Evolutionary conservation across 805 yeast species (phyloP).

Genomic region (Candida quercuum): DNA sequence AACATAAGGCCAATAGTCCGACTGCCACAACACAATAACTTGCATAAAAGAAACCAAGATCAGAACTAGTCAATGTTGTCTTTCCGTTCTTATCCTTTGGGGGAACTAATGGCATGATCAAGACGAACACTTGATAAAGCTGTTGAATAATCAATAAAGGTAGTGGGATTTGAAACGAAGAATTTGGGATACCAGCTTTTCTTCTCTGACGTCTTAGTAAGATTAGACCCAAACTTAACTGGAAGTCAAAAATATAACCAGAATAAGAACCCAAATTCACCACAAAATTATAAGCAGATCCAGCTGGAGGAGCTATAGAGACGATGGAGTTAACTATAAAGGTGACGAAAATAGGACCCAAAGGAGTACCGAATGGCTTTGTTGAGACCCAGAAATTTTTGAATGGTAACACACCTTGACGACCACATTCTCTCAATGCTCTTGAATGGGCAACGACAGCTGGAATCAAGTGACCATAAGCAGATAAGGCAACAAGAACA

Average conservation of each 20-base stretch:
- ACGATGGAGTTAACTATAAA: constrained; percentile 66
- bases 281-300: constrained; percentile 77
- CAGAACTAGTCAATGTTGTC: constrained; percentile 41
- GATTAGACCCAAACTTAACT: constrained; percentile 55
- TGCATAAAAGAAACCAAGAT: constrained; percentile 62
- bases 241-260: constrained; percentile 62
- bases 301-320: constrained; percentile 76
- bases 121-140: constrained; percentile 56
- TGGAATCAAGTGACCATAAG: constrained; percentile 43
- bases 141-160: constrained; percentile 56
- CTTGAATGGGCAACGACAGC: constrained; percentile 47
- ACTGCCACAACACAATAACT: constrained; percentile 70
- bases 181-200: constrained; percentile 48
- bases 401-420: constrained; percentile 46
- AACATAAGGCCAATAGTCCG: constrained; percentile 60
- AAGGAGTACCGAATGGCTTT: constrained; percentile 40
- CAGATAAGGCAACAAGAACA: constrained; percentile 43
- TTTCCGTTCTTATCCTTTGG: constrained; percentile 42
- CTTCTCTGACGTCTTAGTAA: constrained; percentile 45
- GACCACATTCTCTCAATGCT: constrained; percentile 43
- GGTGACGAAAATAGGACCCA: constrained; percentile 65
- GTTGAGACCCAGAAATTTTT: constrained; percentile 38
- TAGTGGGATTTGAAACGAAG: constrained; percentile 55
- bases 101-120: constrained; percentile 71
- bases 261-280: constrained; percentile 69